These are phyloP conservation scores for Paraurostyla sp. DNA, from an alignment of 73 alveolate species.

Conservation along the genomic window DNA sequence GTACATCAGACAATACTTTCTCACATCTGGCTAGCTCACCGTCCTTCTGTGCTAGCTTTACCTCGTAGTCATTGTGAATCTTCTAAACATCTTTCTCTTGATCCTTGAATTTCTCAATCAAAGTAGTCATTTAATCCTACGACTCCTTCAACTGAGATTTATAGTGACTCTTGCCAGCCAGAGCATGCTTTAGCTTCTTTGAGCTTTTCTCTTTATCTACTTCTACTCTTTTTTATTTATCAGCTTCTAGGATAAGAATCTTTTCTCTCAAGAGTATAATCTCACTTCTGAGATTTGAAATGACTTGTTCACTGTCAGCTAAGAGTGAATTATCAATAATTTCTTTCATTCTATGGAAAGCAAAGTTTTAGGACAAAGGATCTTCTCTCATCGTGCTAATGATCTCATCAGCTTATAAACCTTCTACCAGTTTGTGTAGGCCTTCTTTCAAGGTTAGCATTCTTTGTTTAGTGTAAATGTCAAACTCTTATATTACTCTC, in stretches of 20 bases:
- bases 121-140: background rate
- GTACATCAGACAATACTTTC: background rate
- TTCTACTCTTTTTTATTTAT: background rate
- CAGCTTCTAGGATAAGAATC: conserved; percentile 27
- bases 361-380: conserved; percentile 32
- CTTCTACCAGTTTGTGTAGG: background rate
- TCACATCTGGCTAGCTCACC: conserved; percentile 35
- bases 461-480: conserved; percentile 6
- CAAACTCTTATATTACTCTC: background rate
- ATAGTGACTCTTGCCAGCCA: background rate
- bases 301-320: conserved; percentile 16
- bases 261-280: conserved; percentile 20
- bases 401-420: conserved; percentile 46
- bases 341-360: conserved; percentile 44
- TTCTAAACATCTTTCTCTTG: background rate
- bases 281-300: conserved; percentile 19
- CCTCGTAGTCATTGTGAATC: background rate
- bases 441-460: conserved; percentile 3
- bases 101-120: background rate
- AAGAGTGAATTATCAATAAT: conserved; percentile 4
- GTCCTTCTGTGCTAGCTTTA: conserved; percentile 2
- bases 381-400: conserved; percentile 44
- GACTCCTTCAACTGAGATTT: conserved; percentile 1
- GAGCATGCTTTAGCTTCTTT: background rate
- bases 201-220: background rate